These are phyloP conservation scores for Cucumis cinereus DNA, from an alignment of 306 rosid genomes.

Conservation along the genomic window DNA sequence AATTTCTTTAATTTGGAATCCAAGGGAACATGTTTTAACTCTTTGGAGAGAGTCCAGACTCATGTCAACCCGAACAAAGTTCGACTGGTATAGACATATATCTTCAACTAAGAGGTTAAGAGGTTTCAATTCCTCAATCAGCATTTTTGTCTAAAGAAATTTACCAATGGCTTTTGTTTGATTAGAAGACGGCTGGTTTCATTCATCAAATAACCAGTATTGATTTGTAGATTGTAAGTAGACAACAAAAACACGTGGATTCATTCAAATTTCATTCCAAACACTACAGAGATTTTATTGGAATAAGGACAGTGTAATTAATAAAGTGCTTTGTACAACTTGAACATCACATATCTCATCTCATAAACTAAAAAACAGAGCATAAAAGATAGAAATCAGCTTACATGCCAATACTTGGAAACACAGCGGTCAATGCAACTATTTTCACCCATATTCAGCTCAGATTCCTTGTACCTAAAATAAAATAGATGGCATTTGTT, in stretches of 20 bases:
- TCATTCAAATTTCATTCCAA: background rate
- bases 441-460: conserved; percentile 96
- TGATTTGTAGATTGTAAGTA: background rate
- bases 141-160: background rate
- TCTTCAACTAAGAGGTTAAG: background rate
- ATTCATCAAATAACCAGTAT: background rate
- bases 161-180: background rate
- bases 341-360: background rate
- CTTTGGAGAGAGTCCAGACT: background rate
- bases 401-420: conserved; percentile 96
- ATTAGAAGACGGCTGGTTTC: background rate
- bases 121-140: background rate
- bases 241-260: background rate
- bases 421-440: conserved; percentile 96
- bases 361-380: background rate
- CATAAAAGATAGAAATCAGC: conserved; percentile 2
- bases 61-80: background rate
- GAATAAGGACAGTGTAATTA: background rate
- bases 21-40: background rate
- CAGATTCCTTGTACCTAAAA: conserved; percentile 86
- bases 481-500: background rate
- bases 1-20: background rate
- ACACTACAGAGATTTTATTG: background rate
- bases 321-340: background rate
- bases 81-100: background rate